Evolutionary conservation across 116 monocot species (phyloP), one percentile per base, ranked within the genome.

Genomic region (Dioscorea cayenensis): DNA sequence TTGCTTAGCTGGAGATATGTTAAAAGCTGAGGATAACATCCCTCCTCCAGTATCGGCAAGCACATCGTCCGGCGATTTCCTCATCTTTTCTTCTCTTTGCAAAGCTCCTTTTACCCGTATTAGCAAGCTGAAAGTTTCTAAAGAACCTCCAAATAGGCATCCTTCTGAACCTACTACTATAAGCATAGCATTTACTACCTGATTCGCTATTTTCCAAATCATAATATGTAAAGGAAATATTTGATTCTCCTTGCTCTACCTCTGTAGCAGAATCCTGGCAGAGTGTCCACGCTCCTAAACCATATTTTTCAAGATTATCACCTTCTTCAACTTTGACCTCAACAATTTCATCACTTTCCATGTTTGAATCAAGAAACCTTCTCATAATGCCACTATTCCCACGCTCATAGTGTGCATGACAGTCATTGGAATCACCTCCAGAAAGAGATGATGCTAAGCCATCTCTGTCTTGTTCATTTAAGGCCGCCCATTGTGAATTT

Each of bases 81-180:
- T 86, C 86, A 76, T 90, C 90, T 68, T 90, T 90, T 43, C 82
- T 86, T 75, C 70, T 86, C 74, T 90, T 90, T 38, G 80, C 86
- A 75, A 76, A 80, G 61, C 75, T 82, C 59, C 80, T 66, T 25
- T 52, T 75, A 52, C 67, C 71, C 19, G 49, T 73, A 37, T 76
- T 82, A 49, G 28, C 29, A 67, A 63, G 75, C 84, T 84, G 79
- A 66, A 82, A 70, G 21, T 73, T 86, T 20, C 78, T 76, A 63
- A 84, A 51, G 60, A 80, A 71, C 27, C 78, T 75, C 66, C 70
- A 75, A 55, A 79, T 36, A 67, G 67, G 55, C 10, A 77, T 59
- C 80, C 71, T 8, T 48, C 68, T 60, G 70, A 27, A 55, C 61
- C 73, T 66, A 63, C 52, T 85, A 8, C 52, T 76, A 43, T 72